A percentile compares a stretch with the other conserved stretches of the same genome.
Conservation (phyloP, 805 yeast genomes). For the Saturnispora serradocipensis region DNA sequence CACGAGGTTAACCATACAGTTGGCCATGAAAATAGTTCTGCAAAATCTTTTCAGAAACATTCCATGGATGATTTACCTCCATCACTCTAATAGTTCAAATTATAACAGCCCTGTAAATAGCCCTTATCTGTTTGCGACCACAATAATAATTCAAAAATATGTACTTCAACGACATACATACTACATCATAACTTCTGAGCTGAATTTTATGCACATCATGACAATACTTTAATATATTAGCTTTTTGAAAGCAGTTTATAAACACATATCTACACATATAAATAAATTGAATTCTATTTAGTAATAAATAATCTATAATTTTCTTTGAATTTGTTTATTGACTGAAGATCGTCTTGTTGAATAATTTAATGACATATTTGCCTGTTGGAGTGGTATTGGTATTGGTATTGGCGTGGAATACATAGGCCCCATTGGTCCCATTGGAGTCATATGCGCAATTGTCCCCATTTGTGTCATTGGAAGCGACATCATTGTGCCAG, state of each 20-base stretch:
- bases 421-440: neutral
- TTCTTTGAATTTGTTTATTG: neutral
- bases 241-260: neutral
- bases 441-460: neutral
- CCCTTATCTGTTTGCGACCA: neutral
- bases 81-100: slow-evolving; percentile 17
- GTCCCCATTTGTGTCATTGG: slow-evolving; percentile 6
- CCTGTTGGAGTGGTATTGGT: neutral
- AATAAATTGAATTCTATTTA: neutral
- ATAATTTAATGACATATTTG: neutral
- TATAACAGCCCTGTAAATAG: neutral
- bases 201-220: no score
- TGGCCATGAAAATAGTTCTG: neutral
- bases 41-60: slow-evolving; percentile 7
- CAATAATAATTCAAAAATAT: neutral
- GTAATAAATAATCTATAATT: neutral
- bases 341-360: neutral
- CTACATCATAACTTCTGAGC: no score
- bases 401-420: neutral
- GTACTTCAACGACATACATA: neutral
- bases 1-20: slow-evolving; percentile 16
- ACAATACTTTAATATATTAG: neutral
- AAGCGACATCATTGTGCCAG: neutral
- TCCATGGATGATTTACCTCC: slow-evolving; percentile 28
- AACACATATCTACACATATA: neutral